Evolutionary conservation across 169 alveolate species (phyloP), one percentile per base, ranked within the genome.

Genomic region (Plasmodium malariae): DNA sequence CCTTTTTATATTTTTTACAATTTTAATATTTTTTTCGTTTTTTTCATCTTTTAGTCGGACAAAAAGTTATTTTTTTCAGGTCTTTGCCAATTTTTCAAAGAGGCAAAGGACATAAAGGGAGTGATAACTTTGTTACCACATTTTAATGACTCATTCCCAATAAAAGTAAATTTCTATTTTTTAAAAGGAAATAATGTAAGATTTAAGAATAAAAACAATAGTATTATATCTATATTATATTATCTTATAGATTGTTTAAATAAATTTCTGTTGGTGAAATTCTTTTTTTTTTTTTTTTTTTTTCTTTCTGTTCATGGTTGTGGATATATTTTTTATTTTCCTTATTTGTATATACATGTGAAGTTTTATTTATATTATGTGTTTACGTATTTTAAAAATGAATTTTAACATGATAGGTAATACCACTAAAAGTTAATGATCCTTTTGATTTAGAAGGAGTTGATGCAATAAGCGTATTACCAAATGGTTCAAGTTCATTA

Each of bases 61-160:
- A 92, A 92, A 62, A 69, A 49, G 34, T 73, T 87, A 9, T 92
- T 87, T 71, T 92, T 65, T 88, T 89, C 91, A 11, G 94, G 93
- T 3, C 43, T 83, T 65, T 92, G 94, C 28, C 94, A 87, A 48
- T 92, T 92, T 54, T 70, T 92, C 74, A 92, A 92, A 71, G 74
- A 87, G 28, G 93, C 92, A 51, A 76, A 19, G 19, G 94, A 92
- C n/a, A 63, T 85, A 54, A 59, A 63, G n/a, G 93, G 94, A 43
- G 74, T 26, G 19, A 19, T 87, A 34, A 51, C 68, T 19, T 73
- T 92, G 48, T 63, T 92, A 48, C 57, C 91, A 36, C 89, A 88
- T 30, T 65, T 80, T n/a, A 68, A 72, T 21, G 45, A 87, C 26
- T 37, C 70, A 54, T 89, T 88, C 19, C 94, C 94, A 5, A 67